Evolutionary conservation across 768 basidiomycete species (phyloP), one percentile per base, ranked within the genome.

Genomic region (Rhizopogon sp.): DNA sequence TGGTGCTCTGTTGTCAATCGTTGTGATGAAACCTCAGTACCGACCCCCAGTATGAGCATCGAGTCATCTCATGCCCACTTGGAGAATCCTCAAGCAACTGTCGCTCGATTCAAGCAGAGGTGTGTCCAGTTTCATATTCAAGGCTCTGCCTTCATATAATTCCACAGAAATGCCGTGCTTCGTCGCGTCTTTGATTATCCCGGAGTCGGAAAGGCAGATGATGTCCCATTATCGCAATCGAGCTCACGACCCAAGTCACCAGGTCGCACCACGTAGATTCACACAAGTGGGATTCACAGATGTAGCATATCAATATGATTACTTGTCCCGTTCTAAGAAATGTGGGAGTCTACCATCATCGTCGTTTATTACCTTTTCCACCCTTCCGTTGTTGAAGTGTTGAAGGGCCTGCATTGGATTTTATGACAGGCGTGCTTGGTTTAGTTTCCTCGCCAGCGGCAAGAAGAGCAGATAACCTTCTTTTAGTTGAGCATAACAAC

Each of bases 81-180:
- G 14, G 70, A 68, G 52, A 75, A 80, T 28, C 79, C 83, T 13
- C 76, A 77, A 22, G 68, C 73, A 8, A 71, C 80, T 25, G 70
- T 90, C 10, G 67, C 80, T 2, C 83, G 80, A 61, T 90, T 85
- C 67, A 89, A 84, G 66, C 80, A 85, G 57, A 81, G 87, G 89
- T 85, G 57, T 25, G 68, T 28, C 11, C 8, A 22, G 13, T 3
- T 17, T 28, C 25, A 10, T 28, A 9, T 9, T 33, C 11, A n/a
- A n/a, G 37, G 29, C 28, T n/a, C 42, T 20, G 33, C 58, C 61
- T 53, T 47, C 33, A 39, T 47, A 39, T 39, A 39, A 25, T 39
- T 25, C 40, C 22, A 29, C 61, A 85, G 83, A 62, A 85, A 85
- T 59, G 64, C 72, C 1, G 68, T 76, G 42, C 68, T 89, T 56